Conservation (phyloP, 2,329 filamentous ascomycete species). For the Gaeumannomyces sp. region DNA sequence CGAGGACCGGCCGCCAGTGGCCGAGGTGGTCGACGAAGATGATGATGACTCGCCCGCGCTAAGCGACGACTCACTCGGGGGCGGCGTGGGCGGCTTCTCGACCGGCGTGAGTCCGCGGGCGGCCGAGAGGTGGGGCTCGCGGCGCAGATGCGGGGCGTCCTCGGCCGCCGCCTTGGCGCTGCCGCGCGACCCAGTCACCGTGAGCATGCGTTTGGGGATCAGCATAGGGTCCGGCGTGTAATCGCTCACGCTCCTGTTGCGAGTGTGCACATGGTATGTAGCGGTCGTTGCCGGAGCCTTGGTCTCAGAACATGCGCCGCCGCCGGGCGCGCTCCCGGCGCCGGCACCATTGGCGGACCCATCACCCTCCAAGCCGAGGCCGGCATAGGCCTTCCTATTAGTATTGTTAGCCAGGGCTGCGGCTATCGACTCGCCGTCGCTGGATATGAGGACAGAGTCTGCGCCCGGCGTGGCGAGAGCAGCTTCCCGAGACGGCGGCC, state of each 20-base stretch:
- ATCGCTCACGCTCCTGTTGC: slow-evolving; percentile 83
- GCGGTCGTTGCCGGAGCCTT: slow-evolving; percentile 10
- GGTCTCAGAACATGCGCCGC: slow-evolving; percentile 3
- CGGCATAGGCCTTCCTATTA: slow-evolving; percentile 53
- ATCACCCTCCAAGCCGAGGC: slow-evolving; percentile 30
- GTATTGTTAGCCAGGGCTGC: slow-evolving; percentile 43
- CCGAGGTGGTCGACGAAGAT: slow-evolving; percentile 1
- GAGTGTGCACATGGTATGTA: slow-evolving; percentile 40
- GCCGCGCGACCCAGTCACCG: slow-evolving; percentile 56
- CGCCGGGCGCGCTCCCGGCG: slow-evolving; percentile 14
- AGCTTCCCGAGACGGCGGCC: slow-evolving; percentile 42
- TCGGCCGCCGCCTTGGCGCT: slow-evolving; percentile 34
- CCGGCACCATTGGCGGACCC: slow-evolving; percentile 22
- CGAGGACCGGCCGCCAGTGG: slow-evolving; percentile 16
- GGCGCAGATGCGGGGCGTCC: slow-evolving; percentile 43
- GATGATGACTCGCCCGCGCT: slow-evolving; percentile 35
- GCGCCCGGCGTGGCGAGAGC: slow-evolving; percentile 26
- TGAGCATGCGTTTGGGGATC: slow-evolving; percentile 65
- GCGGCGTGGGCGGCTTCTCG: slow-evolving; percentile 70
- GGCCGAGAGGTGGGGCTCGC: slow-evolving; percentile 75
- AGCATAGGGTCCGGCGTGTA: slow-evolving; percentile 70
- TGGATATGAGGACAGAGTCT: slow-evolving; percentile 43
- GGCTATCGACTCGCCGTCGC: slow-evolving; percentile 46
- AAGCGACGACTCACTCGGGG: slow-evolving; percentile 66
- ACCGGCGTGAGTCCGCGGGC: slow-evolving; percentile 65